Base-by-base conservation (phyloP, 192 early-diverging fungal species). In the Coemansia sp. region DNA sequence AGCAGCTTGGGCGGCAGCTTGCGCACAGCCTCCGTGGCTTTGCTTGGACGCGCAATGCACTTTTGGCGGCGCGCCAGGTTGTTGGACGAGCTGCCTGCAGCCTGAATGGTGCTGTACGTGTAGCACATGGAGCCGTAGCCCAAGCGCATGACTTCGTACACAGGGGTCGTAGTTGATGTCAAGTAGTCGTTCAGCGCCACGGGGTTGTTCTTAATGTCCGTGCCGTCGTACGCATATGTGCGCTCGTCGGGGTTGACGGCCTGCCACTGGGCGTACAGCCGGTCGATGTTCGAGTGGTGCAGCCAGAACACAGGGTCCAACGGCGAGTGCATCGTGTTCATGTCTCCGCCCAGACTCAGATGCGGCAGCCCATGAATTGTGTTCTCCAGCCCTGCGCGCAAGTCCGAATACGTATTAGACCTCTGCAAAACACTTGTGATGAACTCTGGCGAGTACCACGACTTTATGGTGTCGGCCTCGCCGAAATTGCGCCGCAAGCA, bases 281-380 rank as follows among this genome's bases (percentile, higher is more conserved):
- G 74, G 72, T 85, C 88, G 49, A 86, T 73, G 64, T 83, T 83
- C 29, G 77, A 68, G 58, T 89, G 88, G 73, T 88, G 86, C 49
- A 87, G 51, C 67, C 73, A 87, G 71, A 89, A 89, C 19, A 87
- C 60, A 1, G 86, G 85, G 60, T 89, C 88, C 48, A 58, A 52
- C 12, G 83, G 70, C 49, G 84, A 82, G 61, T 73, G 70, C 72
- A 84, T 82, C 2, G 75, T 79, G 51, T 62, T 63, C 81, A 83
- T 81, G 55, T 84, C 84, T 29, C 75, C 81, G 37, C 69, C 64
- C 58, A 84, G n/a, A 10, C 60, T 63, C 50, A 81, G 39, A 53
- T 84, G 82, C 32, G 76, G 70, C 11, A 64, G 53, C 0, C 82
- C 82, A 39, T 84, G 82, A n/a, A 74, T 43, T 23, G 60, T 70